These are phyloP conservation scores for Verbena officinalis DNA, from an alignment of 257 asterid genomes.

Conservation along the genomic window DNA sequence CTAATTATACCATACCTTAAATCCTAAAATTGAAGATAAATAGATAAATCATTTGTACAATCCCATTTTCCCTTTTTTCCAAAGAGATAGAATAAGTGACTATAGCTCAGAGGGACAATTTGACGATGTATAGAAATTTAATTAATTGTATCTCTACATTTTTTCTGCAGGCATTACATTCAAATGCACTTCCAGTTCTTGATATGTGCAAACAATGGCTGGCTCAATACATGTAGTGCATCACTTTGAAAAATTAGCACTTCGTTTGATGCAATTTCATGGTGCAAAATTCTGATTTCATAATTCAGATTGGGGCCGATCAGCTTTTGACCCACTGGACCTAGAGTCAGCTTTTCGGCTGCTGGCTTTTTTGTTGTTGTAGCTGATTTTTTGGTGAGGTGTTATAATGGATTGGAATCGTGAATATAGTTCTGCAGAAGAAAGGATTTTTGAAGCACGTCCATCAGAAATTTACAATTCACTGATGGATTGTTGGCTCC, in stretches of 20 bases:
- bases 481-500: background rate
- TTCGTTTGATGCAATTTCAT: constrained; percentile 29
- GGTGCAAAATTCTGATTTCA: constrained; percentile 18
- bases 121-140: background rate
- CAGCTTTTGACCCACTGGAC: constrained; percentile 1
- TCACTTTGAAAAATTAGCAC: constrained; percentile 21
- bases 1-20: background rate
- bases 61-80: background rate
- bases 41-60: background rate
- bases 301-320: constrained; percentile 13
- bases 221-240: constrained; percentile 81
- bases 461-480: background rate
- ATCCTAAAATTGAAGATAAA: constrained; percentile 5
- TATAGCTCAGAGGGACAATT: background rate
- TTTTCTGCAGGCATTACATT: constrained; percentile 83
- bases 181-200: constrained; percentile 96
- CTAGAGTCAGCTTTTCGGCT: background rate
- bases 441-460: constrained; percentile 9
- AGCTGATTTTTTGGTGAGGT: constrained; percentile 11
- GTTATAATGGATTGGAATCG: constrained; percentile 14
- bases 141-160: constrained; percentile 15
- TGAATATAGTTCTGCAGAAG: constrained; percentile 1
- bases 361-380: constrained; percentile 3
- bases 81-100: background rate
- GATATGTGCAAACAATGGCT: constrained; percentile 99